Conservation (phyloP, 1,284 basidiomycete species). For the Macrocystidia cucumis region DNA sequence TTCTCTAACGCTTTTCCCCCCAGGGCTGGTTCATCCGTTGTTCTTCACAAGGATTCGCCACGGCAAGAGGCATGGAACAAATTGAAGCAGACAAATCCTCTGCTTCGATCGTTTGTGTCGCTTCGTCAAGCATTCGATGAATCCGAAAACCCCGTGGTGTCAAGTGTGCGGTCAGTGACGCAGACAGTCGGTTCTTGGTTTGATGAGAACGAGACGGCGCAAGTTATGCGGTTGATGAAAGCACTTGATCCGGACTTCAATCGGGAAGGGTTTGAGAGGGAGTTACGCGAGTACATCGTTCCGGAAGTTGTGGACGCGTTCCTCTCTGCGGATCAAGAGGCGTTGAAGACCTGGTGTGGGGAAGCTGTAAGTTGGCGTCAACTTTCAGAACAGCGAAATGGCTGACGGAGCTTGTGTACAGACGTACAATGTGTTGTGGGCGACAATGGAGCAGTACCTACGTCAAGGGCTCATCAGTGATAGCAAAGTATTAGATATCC, state of each 20-base stretch:
- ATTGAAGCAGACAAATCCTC: slow-evolving; percentile 68
- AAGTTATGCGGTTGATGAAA: slow-evolving; percentile 86
- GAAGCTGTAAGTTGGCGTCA: slow-evolving; percentile 70
- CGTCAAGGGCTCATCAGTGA: slow-evolving; percentile 86
- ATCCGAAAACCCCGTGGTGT: slow-evolving; percentile 88
- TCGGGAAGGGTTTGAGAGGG: slow-evolving; percentile 82
- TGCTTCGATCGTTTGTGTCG: slow-evolving; percentile 53
- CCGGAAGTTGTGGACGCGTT: slow-evolving; percentile 98
- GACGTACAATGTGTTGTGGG: slow-evolving; percentile 97
- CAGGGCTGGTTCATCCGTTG: slow-evolving; percentile 81
- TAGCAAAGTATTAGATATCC: slow-evolving; percentile 90
- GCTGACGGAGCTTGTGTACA: slow-evolving; percentile 21
- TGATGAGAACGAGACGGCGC: slow-evolving; percentile 97
- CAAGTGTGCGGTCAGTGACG: slow-evolving; percentile 78
- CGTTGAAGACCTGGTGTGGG: slow-evolving; percentile 88
- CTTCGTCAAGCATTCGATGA: slow-evolving; percentile 80
- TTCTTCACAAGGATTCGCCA: slow-evolving; percentile 76
- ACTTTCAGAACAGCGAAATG: slow-evolving; percentile 2
- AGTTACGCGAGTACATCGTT: slow-evolving; percentile 94
- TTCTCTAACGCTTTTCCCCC: slow-evolving; percentile 4
- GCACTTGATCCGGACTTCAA: slow-evolving; percentile 83
- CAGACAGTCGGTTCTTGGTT: slow-evolving; percentile 85
- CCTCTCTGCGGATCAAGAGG: slow-evolving; percentile 80
- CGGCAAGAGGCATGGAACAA: slow-evolving; percentile 72
- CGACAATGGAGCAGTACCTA: slow-evolving; percentile 93